These are phyloP conservation scores for Globisporangium lucens DNA, from an alignment of 352 stramenopile species.

Conservation along the genomic window DNA sequence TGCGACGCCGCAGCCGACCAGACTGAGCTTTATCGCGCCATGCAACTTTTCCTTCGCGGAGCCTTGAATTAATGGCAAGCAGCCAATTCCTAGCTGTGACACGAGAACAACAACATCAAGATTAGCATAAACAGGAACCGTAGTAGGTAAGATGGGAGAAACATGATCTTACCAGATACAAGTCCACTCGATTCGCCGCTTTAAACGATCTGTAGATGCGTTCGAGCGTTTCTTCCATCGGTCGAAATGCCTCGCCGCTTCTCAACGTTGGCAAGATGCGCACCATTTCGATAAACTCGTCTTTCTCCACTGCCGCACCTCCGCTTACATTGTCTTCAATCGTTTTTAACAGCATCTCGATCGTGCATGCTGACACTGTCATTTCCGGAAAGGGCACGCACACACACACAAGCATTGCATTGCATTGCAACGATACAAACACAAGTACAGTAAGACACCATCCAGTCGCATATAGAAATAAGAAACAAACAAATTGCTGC, in stretches of 20 bases:
- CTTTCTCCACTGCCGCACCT: slow-evolving; percentile 30
- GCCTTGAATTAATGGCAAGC: slow-evolving; percentile 51
- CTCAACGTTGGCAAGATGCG: slow-evolving; percentile 49
- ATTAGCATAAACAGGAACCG: background rate
- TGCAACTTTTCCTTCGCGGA: slow-evolving; percentile 54
- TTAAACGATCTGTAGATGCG: slow-evolving; percentile 69
- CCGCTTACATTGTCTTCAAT: slow-evolving; percentile 32
- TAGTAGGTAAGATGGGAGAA: background rate
- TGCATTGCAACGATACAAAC: background rate
- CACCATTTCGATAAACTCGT: slow-evolving; percentile 64
- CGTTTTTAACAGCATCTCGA: slow-evolving; percentile 32
- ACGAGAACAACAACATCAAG: background rate
- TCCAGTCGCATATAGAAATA: background rate
- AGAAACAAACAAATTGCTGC: background rate
- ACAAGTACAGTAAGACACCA: background rate
- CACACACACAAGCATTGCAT: background rate
- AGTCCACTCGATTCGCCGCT: slow-evolving; percentile 43
- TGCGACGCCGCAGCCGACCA: slow-evolving; percentile 34
- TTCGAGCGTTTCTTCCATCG: slow-evolving; percentile 59
- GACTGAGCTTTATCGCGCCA: slow-evolving; percentile 53
- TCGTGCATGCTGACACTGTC: slow-evolving; percentile 41
- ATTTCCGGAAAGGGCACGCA: background rate
- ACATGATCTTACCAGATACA: slow-evolving; percentile 44
- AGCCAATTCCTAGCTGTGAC: slow-evolving; percentile 47
- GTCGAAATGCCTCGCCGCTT: slow-evolving; percentile 53